Percentiles rank a stretch among this genome's conserved stretches.
phyloP scores from a whole-genome alignment of 768 basidiomycete genomes.

The Amanita thiersii region DNA sequence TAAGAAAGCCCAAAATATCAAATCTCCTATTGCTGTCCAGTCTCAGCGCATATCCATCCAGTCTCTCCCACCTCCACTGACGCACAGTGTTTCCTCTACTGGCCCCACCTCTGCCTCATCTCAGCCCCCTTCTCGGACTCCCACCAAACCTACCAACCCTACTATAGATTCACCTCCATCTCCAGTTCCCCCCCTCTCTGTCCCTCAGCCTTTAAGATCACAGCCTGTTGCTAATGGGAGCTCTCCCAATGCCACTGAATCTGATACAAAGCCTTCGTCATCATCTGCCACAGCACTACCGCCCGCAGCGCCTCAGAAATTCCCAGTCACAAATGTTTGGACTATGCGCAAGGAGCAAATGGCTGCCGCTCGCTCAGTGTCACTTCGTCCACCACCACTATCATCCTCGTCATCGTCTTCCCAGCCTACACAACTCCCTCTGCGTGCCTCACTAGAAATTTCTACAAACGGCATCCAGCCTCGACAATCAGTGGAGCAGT shows the following conservation, averaged over 20 bases:
- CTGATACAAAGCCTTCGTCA: slow-evolving; percentile 10
- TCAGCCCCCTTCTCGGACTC: slow-evolving; percentile 6
- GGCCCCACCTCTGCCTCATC: slow-evolving; percentile 6
- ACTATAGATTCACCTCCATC: slow-evolving; percentile 5
- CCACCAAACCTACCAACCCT: slow-evolving; percentile 4
- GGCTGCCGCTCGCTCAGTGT: slow-evolving; percentile 16
- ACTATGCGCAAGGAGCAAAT: slow-evolving; percentile 20
- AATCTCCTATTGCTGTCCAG: slow-evolving; percentile 17
- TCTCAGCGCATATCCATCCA: slow-evolving; percentile 8
- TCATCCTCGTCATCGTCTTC: slow-evolving; percentile 5
- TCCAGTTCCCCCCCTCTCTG: slow-evolving; percentile 8
- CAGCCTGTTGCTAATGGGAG: slow-evolving; percentile 4
- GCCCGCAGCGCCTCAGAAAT: slow-evolving; percentile 14
- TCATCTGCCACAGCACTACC: slow-evolving; percentile 13
- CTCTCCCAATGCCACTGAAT: slow-evolving; percentile 6
- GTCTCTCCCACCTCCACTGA: slow-evolving; percentile 4
- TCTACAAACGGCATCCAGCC: background rate
- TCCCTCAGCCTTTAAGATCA: background rate
- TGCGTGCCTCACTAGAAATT: background rate
- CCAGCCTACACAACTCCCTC: background rate
- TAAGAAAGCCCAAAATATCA: slow-evolving; percentile 36
- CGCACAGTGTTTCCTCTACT: slow-evolving; percentile 1
- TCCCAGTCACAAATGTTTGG: slow-evolving; percentile 22
- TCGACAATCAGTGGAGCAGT: background rate
- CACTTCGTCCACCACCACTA: slow-evolving; percentile 1